Evolutionary conservation across 2,329 filamentous ascomycete genomes (phyloP).

Genomic region (Hymenotorrendiella dingleyae): DNA sequence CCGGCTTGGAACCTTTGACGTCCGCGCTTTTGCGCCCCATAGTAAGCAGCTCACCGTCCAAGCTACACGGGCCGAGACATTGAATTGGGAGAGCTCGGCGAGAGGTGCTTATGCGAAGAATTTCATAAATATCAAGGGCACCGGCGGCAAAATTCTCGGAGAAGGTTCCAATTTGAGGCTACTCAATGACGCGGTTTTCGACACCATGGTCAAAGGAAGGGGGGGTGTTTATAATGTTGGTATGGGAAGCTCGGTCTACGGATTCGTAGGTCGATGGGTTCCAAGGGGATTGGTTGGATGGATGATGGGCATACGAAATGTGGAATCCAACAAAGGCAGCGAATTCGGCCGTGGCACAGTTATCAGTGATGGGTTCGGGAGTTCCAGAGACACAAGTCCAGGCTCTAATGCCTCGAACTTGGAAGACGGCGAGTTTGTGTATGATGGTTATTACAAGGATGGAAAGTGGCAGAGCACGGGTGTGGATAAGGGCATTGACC

Average conservation of each 20-base stretch:
- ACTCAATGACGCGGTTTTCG: constrained; percentile 83
- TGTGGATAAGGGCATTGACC: too few relatives aligned
- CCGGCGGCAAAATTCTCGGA: constrained; percentile 39
- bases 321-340: constrained; percentile 27
- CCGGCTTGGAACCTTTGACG: constrained; percentile 87
- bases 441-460: constrained; percentile 14
- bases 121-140: constrained; percentile 50
- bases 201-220: constrained; percentile 63
- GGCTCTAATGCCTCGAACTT: constrained; percentile 10
- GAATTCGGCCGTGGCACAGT: constrained; percentile 17
- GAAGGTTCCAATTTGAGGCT: constrained; percentile 61
- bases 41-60: constrained; percentile 33
- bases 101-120: constrained; percentile 57
- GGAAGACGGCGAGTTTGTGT: constrained; percentile 25
- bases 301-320: constrained; percentile 79
- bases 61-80: constrained; percentile 46
- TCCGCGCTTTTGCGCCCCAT: constrained; percentile 57
- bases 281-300: constrained; percentile 75
- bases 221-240: constrained; percentile 70
- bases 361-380: constrained; percentile 8
- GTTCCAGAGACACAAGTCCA: constrained; percentile 13
- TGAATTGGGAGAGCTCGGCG: constrained; percentile 58
- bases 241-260: constrained; percentile 77
- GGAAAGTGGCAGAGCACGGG: constrained; percentile 4
- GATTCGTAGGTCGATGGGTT: constrained; percentile 75